Evolutionary conservation across 257 asterid genomes (phyloP).

Genomic region (Nicotiana obtusifolia): DNA sequence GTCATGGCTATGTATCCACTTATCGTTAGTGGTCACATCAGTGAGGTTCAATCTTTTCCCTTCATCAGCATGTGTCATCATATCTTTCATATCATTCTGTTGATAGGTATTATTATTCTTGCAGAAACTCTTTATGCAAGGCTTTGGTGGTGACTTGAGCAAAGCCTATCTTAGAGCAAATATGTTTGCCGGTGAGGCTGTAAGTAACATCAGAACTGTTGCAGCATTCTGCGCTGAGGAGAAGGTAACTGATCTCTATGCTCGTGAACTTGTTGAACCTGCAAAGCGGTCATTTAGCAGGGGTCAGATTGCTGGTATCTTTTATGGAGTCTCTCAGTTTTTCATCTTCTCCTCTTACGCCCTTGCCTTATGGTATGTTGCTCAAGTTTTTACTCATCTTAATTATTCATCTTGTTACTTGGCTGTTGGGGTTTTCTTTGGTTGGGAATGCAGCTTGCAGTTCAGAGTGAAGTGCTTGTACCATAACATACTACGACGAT

Average conservation of each 20-base stretch:
- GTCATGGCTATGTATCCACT: conserved; percentile 89
- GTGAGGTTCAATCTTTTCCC: conserved; percentile 55
- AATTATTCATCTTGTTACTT: background rate
- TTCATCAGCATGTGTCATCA: background rate
- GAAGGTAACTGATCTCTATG: conserved; percentile 70
- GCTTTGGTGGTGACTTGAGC: conserved; percentile 83
- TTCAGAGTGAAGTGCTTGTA: background rate
- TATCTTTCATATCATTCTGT: background rate
- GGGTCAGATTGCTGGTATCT: conserved; percentile 89
- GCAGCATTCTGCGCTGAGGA: conserved; percentile 95
- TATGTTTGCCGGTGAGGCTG: conserved; percentile 98
- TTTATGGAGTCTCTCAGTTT: conserved; percentile 87
- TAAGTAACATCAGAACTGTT: conserved; percentile 88
- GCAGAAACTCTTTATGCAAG: conserved; percentile 95
- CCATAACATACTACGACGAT: background rate
- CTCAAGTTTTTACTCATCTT: background rate
- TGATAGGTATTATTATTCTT: conserved; percentile 19
- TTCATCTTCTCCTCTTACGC: conserved; percentile 93
- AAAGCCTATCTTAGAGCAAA: conserved; percentile 93
- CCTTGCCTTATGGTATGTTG: conserved; percentile 82
- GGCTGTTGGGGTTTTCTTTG: background rate
- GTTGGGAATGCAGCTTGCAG: background rate
- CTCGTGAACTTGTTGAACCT: conserved; percentile 72
- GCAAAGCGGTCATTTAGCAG: conserved; percentile 70
- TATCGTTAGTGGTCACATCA: conserved; percentile 86